Base-by-base conservation (phyloP, 2,329 filamentous ascomycete species). In the Plenodomus tracheiphilus region DNA sequence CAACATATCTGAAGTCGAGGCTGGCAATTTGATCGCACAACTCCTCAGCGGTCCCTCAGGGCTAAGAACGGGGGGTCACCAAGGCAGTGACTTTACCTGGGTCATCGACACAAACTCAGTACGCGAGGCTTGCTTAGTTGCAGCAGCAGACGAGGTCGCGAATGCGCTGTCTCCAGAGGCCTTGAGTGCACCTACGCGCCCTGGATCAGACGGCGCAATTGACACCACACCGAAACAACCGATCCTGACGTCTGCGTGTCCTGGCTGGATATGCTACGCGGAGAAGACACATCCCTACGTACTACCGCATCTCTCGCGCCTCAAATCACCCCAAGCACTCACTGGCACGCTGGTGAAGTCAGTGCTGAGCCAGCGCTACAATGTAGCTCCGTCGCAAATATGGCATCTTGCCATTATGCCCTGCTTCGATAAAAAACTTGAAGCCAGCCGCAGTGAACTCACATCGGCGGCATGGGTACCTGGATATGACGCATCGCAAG, bases 381-480 rank as follows among this genome's bases (percentile, higher is more conserved):
- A 84, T 28, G 85, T 97, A 41, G 74, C 86, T 1, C 88, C 91
- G 0, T 85, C 86, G 54, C 84, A 86, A 59, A 91, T 99, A 69
- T 99, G 93, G 90, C 93, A 97, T 72, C 74, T 97, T 44, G 91
- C 93, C 11, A 81, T 99, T 39, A 99, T 99, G 94, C 94, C 94
- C 17, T 99, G 94, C 72, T 97, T 99, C 71, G 94, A 99, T 73
- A 99, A 99, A 79, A 99, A 99, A 73, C 82, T 99, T 21, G 94
- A 99, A 75, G 94, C 94, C 6, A 96, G 91, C 61, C 86, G 94
- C 44, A 87, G 91, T 71, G 94, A 99, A 73, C 82, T 99, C 34
- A 97, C 92, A 1, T 88, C 93, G 67, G 76, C 81, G 6, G 83
- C 84, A 15, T 97, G 92, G 92, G 53, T 69, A 25, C 65, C 69